phyloP scores from a whole-genome alignment of 768 basidiomycete species.

The Pleurotus ostreatus region DNA sequence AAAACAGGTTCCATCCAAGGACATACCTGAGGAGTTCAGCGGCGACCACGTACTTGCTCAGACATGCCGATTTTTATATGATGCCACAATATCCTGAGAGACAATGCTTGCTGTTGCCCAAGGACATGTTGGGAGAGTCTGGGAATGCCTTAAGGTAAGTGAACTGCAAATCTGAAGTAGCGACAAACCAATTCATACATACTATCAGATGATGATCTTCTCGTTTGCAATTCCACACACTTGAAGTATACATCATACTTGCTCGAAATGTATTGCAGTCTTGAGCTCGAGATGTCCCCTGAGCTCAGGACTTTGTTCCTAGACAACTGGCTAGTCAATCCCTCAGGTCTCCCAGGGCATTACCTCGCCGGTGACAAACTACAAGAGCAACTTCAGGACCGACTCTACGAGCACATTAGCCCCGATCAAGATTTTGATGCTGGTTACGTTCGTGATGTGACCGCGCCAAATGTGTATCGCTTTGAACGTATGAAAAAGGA shows the following conservation, averaged over 20 bases:
- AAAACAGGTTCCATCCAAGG: too few species aligned
- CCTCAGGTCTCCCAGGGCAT: slow-evolving; percentile 17
- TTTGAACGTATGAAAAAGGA: slow-evolving; percentile 21
- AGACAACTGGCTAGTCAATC: slow-evolving; percentile 25
- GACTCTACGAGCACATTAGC: slow-evolving; percentile 23
- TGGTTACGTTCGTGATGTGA: slow-evolving; percentile 21
- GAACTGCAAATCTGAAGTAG: too few species aligned
- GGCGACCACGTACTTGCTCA: too few species aligned
- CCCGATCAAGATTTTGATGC: slow-evolving; percentile 25
- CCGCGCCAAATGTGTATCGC: slow-evolving; percentile 26
- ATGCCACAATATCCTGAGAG: too few species aligned
- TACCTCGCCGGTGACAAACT: slow-evolving; percentile 24
- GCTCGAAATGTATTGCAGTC: slow-evolving; percentile 23
- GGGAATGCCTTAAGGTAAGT: too few species aligned
- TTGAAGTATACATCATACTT: slow-evolving; percentile 27
- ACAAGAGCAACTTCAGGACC: slow-evolving; percentile 29
- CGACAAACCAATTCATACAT: too few species aligned
- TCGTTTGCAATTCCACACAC: too few species aligned
- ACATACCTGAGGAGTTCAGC: too few species aligned
- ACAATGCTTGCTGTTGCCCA: too few species aligned
- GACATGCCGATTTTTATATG: too few species aligned
- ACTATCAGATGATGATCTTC: too few species aligned
- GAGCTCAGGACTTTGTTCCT: slow-evolving; percentile 19
- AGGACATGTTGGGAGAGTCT: too few species aligned
- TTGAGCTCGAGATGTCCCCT: slow-evolving; percentile 26